phyloP scores from a whole-genome alignment of 148 eudicot species.

The Bassia scoparia region DNA sequence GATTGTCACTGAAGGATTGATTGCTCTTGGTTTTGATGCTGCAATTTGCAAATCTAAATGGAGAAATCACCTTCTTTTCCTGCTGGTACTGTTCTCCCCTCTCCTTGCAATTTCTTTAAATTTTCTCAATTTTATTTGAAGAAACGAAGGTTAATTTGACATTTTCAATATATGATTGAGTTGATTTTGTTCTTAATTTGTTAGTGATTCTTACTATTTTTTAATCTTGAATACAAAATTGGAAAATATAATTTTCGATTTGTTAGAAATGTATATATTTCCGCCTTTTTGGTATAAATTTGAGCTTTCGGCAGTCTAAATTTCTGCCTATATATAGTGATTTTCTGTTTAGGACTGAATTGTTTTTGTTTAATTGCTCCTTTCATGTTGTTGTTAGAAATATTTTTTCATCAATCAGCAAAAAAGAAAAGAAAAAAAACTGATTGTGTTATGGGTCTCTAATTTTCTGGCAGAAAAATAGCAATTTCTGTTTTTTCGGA shows the following conservation, averaged over 20 bases:
- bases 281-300: neutral
- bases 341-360: neutral
- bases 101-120: neutral
- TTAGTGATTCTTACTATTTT: neutral
- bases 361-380: neutral
- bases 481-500: neutral
- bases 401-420: neutral
- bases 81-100: constrained; percentile 55
- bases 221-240: constrained; percentile 4
- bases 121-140: neutral
- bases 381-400: neutral
- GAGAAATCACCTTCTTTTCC: constrained; percentile 71
- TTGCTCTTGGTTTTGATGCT: constrained; percentile 57
- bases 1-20: constrained; percentile 57
- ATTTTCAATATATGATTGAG: neutral
- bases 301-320: neutral
- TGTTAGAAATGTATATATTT: neutral
- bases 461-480: constrained; percentile 5
- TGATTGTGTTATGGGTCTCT: neutral
- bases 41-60: constrained; percentile 81
- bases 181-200: neutral
- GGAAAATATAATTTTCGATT: neutral
- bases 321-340: constrained; percentile 4
- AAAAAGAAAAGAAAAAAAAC: neutral
- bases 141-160: neutral